Conservation (phyloP, 2,329 filamentous ascomycete species). For the Dryadomyces sulphureus region DNA sequence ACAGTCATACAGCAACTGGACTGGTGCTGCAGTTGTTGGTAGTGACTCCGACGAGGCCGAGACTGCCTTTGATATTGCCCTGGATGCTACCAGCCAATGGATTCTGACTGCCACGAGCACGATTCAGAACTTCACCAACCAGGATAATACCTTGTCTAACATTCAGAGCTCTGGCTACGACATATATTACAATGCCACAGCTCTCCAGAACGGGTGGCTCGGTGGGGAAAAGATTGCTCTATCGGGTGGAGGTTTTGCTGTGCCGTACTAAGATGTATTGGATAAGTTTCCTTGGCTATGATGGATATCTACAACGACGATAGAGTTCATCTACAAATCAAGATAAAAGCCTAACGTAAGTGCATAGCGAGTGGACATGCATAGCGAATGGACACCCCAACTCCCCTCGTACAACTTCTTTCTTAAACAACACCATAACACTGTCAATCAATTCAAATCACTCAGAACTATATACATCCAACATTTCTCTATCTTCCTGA, state of each 20-base stretch:
- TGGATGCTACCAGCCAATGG: slow-evolving; percentile 2
- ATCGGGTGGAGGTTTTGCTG: neutral
- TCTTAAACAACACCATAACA: no score
- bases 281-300: no score
- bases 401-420: no score
- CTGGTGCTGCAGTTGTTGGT: neutral
- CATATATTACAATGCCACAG: slow-evolving; percentile 2
- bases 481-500: no score
- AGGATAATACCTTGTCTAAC: neutral
- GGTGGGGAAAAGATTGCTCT: neutral
- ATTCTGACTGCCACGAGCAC: neutral
- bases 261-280: no score
- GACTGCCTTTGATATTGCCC: neutral
- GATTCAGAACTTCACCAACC: slow-evolving; percentile 3
- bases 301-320: no score
- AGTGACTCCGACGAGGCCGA: neutral
- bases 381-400: no score
- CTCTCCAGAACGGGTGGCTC: neutral
- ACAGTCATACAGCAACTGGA: slow-evolving; percentile 1
- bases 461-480: no score
- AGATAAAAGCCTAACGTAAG: no score
- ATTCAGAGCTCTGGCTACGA: slow-evolving; percentile 3
- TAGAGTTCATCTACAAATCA: no score
- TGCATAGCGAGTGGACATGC: no score
- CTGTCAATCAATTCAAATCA: no score